Conservation (phyloP, 2,329 filamentous ascomycete genomes). For the Ramularia collo-cygni region DNA sequence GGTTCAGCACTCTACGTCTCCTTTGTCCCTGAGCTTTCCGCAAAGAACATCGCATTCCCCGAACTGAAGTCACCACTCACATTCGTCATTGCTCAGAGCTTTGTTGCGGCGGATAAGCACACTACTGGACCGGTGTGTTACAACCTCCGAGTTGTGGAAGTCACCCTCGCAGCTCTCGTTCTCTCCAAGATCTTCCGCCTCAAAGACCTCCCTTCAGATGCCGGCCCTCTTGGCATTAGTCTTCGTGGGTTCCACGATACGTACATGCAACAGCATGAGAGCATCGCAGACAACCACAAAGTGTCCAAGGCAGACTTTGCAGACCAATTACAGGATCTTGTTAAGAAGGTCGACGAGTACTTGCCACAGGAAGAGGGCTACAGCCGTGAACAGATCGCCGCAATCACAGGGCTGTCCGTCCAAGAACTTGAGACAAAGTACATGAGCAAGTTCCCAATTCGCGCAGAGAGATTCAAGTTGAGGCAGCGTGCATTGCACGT, state of each 20-base stretch:
- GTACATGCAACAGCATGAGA: slow-evolving; percentile 57
- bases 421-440: slow-evolving; percentile 68
- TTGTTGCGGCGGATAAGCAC: slow-evolving; percentile 90
- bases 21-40: slow-evolving; percentile 73
- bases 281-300: slow-evolving; percentile 42
- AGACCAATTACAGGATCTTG: slow-evolving; percentile 65
- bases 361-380: slow-evolving; percentile 77
- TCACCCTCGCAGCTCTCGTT: slow-evolving; percentile 72
- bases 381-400: slow-evolving; percentile 75
- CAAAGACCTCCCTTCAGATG: slow-evolving; percentile 64
- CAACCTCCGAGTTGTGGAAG: slow-evolving; percentile 94
- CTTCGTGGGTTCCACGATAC: slow-evolving; percentile 81
- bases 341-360: slow-evolving; percentile 62
- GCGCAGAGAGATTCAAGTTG: slow-evolving; percentile 80
- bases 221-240: slow-evolving; percentile 73
- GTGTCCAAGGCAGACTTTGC: slow-evolving; percentile 39
- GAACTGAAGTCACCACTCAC: slow-evolving; percentile 73
- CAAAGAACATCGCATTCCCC: slow-evolving; percentile 74
- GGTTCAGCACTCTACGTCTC: slow-evolving; percentile 85
- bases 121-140: slow-evolving; percentile 91
- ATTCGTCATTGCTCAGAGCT: slow-evolving; percentile 91
- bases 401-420: slow-evolving; percentile 61
- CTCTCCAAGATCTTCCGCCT: slow-evolving; percentile 54
- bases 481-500: slow-evolving; percentile 85
- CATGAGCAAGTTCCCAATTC: slow-evolving; percentile 82